Evolutionary conservation across 352 stramenopile genomes (phyloP), one percentile per base, ranked within the genome.

Genomic region (Globisporangium nodosum): DNA sequence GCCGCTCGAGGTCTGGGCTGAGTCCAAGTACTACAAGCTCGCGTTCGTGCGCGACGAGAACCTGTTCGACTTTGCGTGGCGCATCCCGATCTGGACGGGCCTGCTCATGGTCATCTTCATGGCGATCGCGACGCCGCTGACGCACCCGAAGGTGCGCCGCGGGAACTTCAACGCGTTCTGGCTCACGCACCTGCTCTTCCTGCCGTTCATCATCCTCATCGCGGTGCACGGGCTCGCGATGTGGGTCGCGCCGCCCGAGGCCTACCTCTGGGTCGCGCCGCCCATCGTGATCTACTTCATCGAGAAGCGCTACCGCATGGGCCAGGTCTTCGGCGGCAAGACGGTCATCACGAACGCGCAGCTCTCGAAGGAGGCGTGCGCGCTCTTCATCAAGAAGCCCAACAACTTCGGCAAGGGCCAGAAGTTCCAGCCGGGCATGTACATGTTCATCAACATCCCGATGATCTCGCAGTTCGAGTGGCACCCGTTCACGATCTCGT

Each of bases 401-500:
- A 70, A 60, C 21, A 65, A 62, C 3, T 89, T 89, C 47, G 59
- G 58, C 43, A 84, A 78, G 49, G 55, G 61, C 7, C 72, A 78
- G 42, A 63, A 77, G 5, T 88, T 84, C 62, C 58, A 76, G 43
- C 76, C 81, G 3, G 78, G 81, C 4, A 88, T 90, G 81, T 96
- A 96, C 63, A 73, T 88, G 35, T 96, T 85, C 56, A 49, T 96
- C 18, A 90, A 95, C 50, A 70, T 96, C 15, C 85, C 87, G 1
- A 50, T 71, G 18, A 76, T 96, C 61, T 91, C 83, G 8, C 63
- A 74, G 45, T 78, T 79, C 35, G 81, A 97, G 71, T 97, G 88
- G 88, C 90, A 97, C 54, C 89, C 90, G 49, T 97, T 97, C 71
- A 97, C 85, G 12, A 88, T 97, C 56, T 95, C 87, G 31, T 95